Evolutionary conservation across 2,329 filamentous ascomycete genomes (phyloP), one percentile per base, ranked within the genome.

Genomic region (Didymella pomorum): DNA sequence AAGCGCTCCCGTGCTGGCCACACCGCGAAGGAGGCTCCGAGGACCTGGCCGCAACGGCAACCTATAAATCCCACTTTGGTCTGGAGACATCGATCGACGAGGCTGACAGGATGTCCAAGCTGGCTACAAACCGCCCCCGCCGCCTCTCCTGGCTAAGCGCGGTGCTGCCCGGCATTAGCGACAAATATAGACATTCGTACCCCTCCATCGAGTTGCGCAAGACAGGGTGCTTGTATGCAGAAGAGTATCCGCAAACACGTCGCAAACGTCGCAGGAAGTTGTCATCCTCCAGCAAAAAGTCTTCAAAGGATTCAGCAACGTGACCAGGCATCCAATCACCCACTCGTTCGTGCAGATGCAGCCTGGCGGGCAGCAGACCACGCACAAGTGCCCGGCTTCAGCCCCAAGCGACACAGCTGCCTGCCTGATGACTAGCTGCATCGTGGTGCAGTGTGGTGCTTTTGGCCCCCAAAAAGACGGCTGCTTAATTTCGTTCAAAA

Each of bases 351-450:
- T 52, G 51, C 53, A 57, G 46, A 54, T 53, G 51, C 54, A 57
- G 52, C 56, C 46, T 49, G 51, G 39, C 54, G 68, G 66, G 53
- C 67, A 69, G 55, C 63, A 66, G 68, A 71, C 65, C 59, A 56
- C 55, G 62, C 62, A 58, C 60, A 58, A 62, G 56, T 54, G 50
- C 50, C 39, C 46, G 39, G 52, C 64, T 61, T 66, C 63, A 63
- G 62, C 64, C 66, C 65, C 61, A 62, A 51, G 45, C 51, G 51
- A 45, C 25, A 44, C 51, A 58, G 56, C 50, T 57, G 62, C 62
- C 64, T 69, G 66, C 67, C 68, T 71, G 68, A 68, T 68, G 66
- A 71, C 67, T 71, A 71, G 68, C 68, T 66, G 63, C 65, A 64
- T 69, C 62, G 61, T 60, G 47, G 35, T 60, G 56, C 56, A 59